These are phyloP conservation scores for Quercus bicolor DNA, from an alignment of 306 rosid species.

Conservation along the genomic window DNA sequence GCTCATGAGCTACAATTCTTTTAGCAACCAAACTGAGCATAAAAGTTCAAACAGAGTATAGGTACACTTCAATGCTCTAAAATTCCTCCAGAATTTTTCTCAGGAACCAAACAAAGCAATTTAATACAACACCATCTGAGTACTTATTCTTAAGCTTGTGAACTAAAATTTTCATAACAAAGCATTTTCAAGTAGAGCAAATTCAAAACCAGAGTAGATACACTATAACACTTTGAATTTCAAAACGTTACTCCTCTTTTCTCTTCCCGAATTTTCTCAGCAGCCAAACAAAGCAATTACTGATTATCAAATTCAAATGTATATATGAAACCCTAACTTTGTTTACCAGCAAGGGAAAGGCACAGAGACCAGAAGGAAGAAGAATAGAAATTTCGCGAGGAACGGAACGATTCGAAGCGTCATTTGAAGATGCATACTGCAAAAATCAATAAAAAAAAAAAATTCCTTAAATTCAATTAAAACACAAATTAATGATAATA, in stretches of 20 bases:
- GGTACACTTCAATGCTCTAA: no score
- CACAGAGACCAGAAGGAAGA: slow-evolving; percentile 7
- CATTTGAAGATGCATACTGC: slow-evolving; percentile 18
- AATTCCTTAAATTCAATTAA: background rate
- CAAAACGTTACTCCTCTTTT: background rate
- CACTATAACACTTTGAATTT: background rate
- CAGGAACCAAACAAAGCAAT: no score
- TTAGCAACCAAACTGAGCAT: no score
- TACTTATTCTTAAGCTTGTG: background rate
- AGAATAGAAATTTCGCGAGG: background rate
- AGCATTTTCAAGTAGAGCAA: background rate
- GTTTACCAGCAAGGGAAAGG: background rate
- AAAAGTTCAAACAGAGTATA: no score
- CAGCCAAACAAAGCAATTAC: background rate
- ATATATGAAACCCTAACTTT: background rate
- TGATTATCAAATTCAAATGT: background rate
- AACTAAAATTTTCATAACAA: background rate
- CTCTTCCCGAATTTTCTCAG: background rate
- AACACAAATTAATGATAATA: background rate
- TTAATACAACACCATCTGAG: background rate
- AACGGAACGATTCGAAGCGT: slow-evolving; percentile 8
- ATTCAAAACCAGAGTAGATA: background rate
- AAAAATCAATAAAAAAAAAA: slow-evolving; percentile 2
- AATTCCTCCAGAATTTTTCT: no score
- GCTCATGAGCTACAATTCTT: no score